Evolutionary conservation across 495 filamentous ascomycete species (phyloP).

Genomic region (Penicillium psychrofluorescens): DNA sequence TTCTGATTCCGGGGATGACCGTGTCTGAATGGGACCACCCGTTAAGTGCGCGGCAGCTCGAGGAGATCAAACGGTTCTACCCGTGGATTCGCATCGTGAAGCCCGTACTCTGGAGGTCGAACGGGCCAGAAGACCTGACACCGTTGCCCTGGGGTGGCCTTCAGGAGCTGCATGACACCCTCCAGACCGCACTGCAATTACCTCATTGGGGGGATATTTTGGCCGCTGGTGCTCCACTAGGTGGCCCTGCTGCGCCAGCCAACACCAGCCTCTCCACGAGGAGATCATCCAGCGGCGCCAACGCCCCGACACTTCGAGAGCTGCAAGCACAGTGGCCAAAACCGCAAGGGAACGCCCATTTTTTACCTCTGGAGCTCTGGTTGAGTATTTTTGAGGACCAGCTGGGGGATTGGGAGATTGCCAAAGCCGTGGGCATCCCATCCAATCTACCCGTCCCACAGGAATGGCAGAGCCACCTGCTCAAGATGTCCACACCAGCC

Average conservation of each 20-base stretch:
- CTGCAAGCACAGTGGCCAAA: constrained; percentile 21
- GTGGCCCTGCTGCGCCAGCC: neutral
- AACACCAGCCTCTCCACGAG: constrained; percentile 28
- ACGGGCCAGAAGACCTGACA: constrained; percentile 38
- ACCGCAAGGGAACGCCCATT: constrained; percentile 13
- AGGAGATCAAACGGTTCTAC: constrained; percentile 73
- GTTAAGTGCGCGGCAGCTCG: constrained; percentile 73
- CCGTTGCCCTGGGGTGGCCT: constrained; percentile 60
- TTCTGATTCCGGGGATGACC: constrained; percentile 79
- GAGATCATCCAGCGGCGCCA: constrained; percentile 55
- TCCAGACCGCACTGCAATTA: constrained; percentile 46
- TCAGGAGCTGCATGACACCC: constrained; percentile 53
- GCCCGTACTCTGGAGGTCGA: constrained; percentile 69
- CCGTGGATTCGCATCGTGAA: constrained; percentile 68
- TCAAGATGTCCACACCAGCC: constrained; percentile 44
- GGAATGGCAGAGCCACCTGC: constrained; percentile 58
- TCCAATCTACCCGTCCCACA: constrained; percentile 64
- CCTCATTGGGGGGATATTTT: constrained; percentile 11
- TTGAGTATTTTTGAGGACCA: constrained; percentile 72
- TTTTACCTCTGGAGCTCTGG: constrained; percentile 80
- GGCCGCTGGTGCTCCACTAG: neutral
- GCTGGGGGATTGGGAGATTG: constrained; percentile 82
- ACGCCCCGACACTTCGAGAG: constrained; percentile 45
- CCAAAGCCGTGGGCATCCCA: constrained; percentile 70
- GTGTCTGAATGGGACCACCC: constrained; percentile 79